phyloP scores from a whole-genome alignment of 495 filamentous ascomycete species.

The Penicillium salamii region DNA sequence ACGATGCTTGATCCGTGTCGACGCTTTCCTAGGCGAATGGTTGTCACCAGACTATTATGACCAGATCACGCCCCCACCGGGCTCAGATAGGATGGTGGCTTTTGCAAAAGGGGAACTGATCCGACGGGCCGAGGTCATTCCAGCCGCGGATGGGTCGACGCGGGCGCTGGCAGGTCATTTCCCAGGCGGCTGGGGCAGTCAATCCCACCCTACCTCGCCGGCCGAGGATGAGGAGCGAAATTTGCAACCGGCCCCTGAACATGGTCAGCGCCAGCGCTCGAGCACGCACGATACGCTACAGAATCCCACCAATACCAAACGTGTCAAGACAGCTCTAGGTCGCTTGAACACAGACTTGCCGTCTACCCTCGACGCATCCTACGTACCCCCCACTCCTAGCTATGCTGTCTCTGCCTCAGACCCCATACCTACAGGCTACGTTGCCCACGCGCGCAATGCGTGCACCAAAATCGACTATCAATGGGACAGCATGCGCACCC shows the following conservation, averaged over 20 bases:
- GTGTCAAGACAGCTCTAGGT: slow-evolving; percentile 16
- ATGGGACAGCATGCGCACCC: slow-evolving; percentile 86
- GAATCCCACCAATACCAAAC: slow-evolving; percentile 10
- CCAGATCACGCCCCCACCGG: slow-evolving; percentile 83
- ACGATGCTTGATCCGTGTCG: slow-evolving; percentile 62
- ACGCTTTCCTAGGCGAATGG: slow-evolving; percentile 96
- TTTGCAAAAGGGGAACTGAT: slow-evolving; percentile 82
- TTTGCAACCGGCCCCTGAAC: not conserved
- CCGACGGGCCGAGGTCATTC: slow-evolving; percentile 56
- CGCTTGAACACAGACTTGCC: slow-evolving; percentile 35
- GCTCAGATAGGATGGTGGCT: slow-evolving; percentile 80
- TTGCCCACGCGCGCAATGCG: slow-evolving; percentile 86
- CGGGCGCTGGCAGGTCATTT: slow-evolving; percentile 46
- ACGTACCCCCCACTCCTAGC: slow-evolving; percentile 71
- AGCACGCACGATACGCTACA: slow-evolving; percentile 29
- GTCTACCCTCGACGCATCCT: slow-evolving; percentile 39
- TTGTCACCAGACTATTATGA: slow-evolving; percentile 90
- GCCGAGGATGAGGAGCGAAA: slow-evolving; percentile 23
- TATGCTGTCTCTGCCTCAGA: slow-evolving; percentile 80
- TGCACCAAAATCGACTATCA: slow-evolving; percentile 84
- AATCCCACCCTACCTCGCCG: slow-evolving; percentile 19
- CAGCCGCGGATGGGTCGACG: slow-evolving; percentile 21
- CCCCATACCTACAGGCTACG: slow-evolving; percentile 82
- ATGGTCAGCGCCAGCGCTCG: slow-evolving; percentile 28
- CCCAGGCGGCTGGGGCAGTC: slow-evolving; percentile 60